phyloP scores from a whole-genome alignment of 768 basidiomycete genomes.

The Podaxis pistillaris region DNA sequence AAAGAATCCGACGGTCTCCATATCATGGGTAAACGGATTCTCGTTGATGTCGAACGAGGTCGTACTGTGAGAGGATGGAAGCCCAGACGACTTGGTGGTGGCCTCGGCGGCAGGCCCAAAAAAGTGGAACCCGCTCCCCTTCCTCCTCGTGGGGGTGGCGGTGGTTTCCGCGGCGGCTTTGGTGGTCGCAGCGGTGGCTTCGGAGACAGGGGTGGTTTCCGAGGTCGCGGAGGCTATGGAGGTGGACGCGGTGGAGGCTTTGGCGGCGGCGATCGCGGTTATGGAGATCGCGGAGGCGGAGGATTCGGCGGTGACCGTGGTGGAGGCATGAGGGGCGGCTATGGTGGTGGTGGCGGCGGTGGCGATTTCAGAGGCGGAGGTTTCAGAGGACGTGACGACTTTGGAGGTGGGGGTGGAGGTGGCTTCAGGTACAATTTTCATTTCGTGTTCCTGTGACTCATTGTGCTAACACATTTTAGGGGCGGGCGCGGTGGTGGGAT shows the following conservation, averaged over 20 bases:
- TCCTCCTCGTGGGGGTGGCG: constrained; percentile 32
- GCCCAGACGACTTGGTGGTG: constrained; percentile 94
- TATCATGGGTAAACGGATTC: constrained; percentile 92
- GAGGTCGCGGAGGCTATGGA: constrained; percentile 40
- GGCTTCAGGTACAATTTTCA: constrained; percentile 48
- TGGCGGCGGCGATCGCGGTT: constrained; percentile 36
- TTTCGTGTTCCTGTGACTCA: background rate
- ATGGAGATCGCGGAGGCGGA: constrained; percentile 43
- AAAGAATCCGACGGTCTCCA: constrained; percentile 98
- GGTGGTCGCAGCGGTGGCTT: constrained; percentile 44
- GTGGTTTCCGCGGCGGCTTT: constrained; percentile 32
- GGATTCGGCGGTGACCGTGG: constrained; percentile 35
- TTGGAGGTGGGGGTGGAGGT: constrained; percentile 42
- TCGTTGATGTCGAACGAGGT: constrained; percentile 98
- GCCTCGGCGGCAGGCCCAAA: constrained; percentile 97
- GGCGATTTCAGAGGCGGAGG: constrained; percentile 31
- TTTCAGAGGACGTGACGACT: constrained; percentile 39
- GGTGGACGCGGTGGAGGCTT: constrained; percentile 38
- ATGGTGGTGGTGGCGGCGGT: constrained; percentile 39
- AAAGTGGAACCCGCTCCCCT: constrained; percentile 50
- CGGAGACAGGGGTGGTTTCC: constrained; percentile 45
- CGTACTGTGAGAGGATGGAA: constrained; percentile 99
- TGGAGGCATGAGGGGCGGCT: constrained; percentile 45
- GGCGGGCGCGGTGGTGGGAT: constrained; percentile 73
- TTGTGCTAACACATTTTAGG: constrained; percentile 28